Percentiles rank a stretch among this genome's conserved stretches.
These are phyloP conservation scores for Lyophyllum atratum DNA, from an alignment of 768 basidiomycete genomes.

Conservation along the genomic window DNA sequence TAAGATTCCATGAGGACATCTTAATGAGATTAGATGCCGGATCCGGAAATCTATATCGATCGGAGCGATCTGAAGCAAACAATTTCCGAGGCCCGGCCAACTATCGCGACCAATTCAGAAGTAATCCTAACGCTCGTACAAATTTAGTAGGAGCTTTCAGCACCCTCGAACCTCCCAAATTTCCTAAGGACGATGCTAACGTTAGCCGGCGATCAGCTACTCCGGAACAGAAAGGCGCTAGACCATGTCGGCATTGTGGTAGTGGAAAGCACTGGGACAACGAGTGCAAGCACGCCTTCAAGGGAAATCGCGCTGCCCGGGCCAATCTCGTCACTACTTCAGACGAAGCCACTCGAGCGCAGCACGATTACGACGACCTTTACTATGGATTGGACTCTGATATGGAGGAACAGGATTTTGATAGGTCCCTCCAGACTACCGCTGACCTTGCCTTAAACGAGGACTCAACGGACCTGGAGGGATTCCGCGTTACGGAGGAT, in stretches of 20 bases:
- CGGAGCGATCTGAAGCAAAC: not conserved
- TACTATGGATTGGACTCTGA: conserved; percentile 14
- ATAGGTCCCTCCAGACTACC: no score
- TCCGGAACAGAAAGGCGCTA: conserved; percentile 16
- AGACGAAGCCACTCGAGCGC: conserved; percentile 9
- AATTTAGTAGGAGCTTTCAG: conserved; percentile 14
- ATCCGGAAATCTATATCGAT: not conserved
- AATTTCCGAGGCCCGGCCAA: no score
- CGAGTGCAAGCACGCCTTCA: no score
- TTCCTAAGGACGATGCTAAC: not conserved
- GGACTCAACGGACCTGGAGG: no score
- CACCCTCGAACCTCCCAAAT: not conserved
- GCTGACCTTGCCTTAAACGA: no score
- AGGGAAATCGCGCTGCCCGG: conserved; percentile 24
- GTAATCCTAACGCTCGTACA: not conserved
- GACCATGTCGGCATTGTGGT: conserved; percentile 37
- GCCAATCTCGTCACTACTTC: conserved; percentile 13
- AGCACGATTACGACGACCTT: conserved; percentile 13
- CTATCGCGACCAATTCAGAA: not conserved
- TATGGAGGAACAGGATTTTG: no score
- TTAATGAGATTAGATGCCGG: conserved; percentile 13
- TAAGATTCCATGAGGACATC: conserved; percentile 26
- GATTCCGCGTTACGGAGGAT: no score
- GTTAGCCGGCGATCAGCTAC: not conserved
- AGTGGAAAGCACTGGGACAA: no score